Percentiles rank a stretch among this genome's conserved stretches.
Conservation (phyloP, 805 yeast species). For the Wickerhamiella hasegawae region DNA sequence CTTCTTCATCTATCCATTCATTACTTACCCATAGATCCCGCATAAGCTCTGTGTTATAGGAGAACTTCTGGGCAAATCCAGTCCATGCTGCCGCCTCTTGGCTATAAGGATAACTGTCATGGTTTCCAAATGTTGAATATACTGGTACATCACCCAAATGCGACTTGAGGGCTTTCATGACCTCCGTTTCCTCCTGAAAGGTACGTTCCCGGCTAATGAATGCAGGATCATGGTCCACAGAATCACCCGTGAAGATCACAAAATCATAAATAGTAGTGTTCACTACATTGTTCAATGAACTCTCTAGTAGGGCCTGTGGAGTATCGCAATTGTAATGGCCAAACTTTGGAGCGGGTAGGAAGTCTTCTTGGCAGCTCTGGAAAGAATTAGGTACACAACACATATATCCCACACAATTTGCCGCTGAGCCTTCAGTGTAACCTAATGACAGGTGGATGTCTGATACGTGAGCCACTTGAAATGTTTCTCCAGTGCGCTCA, state of each 20-base stretch:
- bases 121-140: constrained; percentile 51
- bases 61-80: constrained; percentile 28
- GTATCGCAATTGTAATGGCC: constrained; percentile 54
- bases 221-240: constrained; percentile 46
- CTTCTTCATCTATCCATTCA: not conserved
- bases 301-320: constrained; percentile 45
- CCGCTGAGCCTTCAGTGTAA: constrained; percentile 31
- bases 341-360: constrained; percentile 35
- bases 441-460: constrained; percentile 48
- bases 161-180: constrained; percentile 37
- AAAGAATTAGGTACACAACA: constrained; percentile 43
- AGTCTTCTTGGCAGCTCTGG: constrained; percentile 24
- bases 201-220: constrained; percentile 34
- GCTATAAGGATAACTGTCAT: constrained; percentile 59
- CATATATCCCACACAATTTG: constrained; percentile 31
- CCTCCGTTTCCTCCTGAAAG: constrained; percentile 34
- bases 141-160: constrained; percentile 38
- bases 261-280: constrained; percentile 35
- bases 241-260: constrained; percentile 56
- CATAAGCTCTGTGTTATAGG: constrained; percentile 34
- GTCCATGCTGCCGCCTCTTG: constrained; percentile 42
- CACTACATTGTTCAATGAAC: constrained; percentile 32
- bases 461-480: constrained; percentile 48
- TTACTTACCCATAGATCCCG: constrained; percentile 28
- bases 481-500: constrained; percentile 26